phyloP scores from a whole-genome alignment of 208 protist species.

The Strigomonas galati region DNA sequence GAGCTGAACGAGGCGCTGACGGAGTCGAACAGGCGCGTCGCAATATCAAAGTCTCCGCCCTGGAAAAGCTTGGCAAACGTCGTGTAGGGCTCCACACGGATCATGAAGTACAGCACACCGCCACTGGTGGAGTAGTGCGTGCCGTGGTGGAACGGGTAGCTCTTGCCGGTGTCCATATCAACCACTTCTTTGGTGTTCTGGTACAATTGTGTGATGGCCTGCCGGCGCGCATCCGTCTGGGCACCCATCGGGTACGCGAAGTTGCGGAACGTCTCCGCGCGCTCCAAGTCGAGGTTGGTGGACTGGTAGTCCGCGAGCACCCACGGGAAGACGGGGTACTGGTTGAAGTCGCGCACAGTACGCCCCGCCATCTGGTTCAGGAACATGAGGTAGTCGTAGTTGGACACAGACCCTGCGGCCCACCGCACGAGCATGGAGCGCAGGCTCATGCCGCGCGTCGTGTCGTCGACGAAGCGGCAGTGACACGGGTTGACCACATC shows the following conservation, averaged over 20 bases:
- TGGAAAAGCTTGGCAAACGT: conserved; percentile 83
- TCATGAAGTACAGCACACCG: conserved; percentile 95
- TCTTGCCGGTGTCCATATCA: conserved; percentile 29
- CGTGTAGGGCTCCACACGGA: conserved; percentile 98
- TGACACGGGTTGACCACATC: conserved; percentile 37
- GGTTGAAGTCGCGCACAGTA: conserved; percentile 89
- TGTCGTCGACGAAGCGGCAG: conserved; percentile 63
- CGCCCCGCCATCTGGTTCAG: conserved; percentile 91
- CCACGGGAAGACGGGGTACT: conserved; percentile 97
- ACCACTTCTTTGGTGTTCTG: conserved; percentile 37
- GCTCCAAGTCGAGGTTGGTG: conserved; percentile 66
- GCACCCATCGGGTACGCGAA: conserved; percentile 96
- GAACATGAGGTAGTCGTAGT: conserved; percentile 93
- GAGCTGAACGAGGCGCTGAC: conserved; percentile 76
- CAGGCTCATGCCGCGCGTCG: conserved; percentile 40
- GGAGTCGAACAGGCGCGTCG: conserved; percentile 94
- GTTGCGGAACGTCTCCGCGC: conserved; percentile 84
- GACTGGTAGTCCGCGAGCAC: conserved; percentile 89
- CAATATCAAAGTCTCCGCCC: conserved; percentile 90
- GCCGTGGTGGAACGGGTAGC: conserved; percentile 96
- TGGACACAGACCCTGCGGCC: conserved; percentile 90
- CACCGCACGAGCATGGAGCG: conserved; percentile 82
- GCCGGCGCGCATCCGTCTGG: conserved; percentile 72
- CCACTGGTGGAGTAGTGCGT: conserved; percentile 97
- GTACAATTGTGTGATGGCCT: conserved; percentile 78